Conservation (phyloP, 192 early-diverging fungal genomes). For the Fimicolochytrium jonesii region DNA sequence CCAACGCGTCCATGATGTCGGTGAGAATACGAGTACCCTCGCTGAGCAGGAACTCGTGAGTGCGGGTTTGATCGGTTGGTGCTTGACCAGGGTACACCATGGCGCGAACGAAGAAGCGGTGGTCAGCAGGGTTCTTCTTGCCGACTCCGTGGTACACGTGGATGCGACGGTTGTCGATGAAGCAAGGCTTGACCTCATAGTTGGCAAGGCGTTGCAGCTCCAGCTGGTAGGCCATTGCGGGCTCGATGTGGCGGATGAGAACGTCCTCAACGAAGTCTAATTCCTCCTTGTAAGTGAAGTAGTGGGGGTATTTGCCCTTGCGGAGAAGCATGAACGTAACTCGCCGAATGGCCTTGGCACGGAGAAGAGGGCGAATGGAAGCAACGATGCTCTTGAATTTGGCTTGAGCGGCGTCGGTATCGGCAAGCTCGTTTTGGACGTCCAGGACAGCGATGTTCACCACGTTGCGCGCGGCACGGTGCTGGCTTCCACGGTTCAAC, state of each 20-base stretch:
- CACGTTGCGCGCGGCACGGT: slow-evolving; percentile 52
- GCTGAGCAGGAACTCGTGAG: slow-evolving; percentile 90
- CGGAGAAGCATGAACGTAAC: slow-evolving; percentile 87
- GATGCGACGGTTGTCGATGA: slow-evolving; percentile 90
- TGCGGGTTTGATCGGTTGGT: slow-evolving; percentile 67
- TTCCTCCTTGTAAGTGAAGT: slow-evolving; percentile 94
- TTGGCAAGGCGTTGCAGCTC: slow-evolving; percentile 88
- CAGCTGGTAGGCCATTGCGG: slow-evolving; percentile 95
- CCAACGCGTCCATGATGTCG: slow-evolving; percentile 92
- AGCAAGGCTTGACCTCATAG: slow-evolving; percentile 95
- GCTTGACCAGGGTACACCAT: slow-evolving; percentile 85
- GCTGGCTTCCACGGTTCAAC: no score
- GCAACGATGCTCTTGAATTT: slow-evolving; percentile 64
- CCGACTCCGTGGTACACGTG: slow-evolving; percentile 94
- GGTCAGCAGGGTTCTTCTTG: slow-evolving; percentile 92
- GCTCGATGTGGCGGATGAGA: slow-evolving; percentile 97
- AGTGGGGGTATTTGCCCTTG: slow-evolving; percentile 77
- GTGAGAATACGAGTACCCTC: slow-evolving; percentile 91
- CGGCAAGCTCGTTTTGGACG: slow-evolving; percentile 53
- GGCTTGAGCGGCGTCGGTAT: slow-evolving; percentile 62
- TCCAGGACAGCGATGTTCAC: slow-evolving; percentile 79
- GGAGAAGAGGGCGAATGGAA: slow-evolving; percentile 55
- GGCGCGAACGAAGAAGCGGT: slow-evolving; percentile 96
- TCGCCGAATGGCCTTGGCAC: slow-evolving; percentile 75
- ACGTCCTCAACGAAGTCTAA: slow-evolving; percentile 81